Evolutionary conservation across 345 rosid genomes (phyloP).

Genomic region (Trapa incisa): DNA sequence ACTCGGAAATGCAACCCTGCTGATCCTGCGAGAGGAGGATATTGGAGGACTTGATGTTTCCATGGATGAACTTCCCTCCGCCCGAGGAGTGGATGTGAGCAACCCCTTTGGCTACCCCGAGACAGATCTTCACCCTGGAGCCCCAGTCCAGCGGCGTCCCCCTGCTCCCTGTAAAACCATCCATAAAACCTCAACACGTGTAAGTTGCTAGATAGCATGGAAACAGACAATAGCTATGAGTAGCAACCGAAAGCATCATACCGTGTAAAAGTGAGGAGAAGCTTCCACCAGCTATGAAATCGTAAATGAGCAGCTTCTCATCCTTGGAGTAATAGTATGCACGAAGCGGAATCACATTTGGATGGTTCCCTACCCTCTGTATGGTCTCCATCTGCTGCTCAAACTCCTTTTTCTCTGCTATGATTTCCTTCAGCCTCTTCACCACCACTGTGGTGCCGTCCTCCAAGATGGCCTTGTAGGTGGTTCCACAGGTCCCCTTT

Average conservation of each 20-base stretch:
- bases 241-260: constrained; percentile 12
- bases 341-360: constrained; percentile 68
- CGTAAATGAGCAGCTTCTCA: constrained; percentile 82
- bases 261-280: constrained; percentile 61
- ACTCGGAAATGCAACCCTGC: constrained; percentile 54
- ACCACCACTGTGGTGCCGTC: constrained; percentile 81
- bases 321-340: constrained; percentile 93
- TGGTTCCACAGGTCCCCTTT: constrained; percentile 87
- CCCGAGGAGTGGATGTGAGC: constrained; percentile 57
- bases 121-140: constrained; percentile 51
- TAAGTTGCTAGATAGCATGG: no score
- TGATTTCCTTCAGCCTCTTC: constrained; percentile 73
- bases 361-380: constrained; percentile 61
- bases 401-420: constrained; percentile 71
- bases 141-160: constrained; percentile 55
- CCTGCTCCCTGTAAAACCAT: constrained; percentile 22
- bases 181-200: background rate
- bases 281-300: constrained; percentile 55
- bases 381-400: constrained; percentile 87
- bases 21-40: constrained; percentile 50
- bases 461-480: constrained; percentile 84
- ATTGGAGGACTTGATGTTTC: constrained; percentile 73
- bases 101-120: constrained; percentile 65
- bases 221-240: background rate
- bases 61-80: constrained; percentile 53